A percentile compares a stretch with the other conserved stretches of the same genome.
These are phyloP conservation scores for Sporothrix variecibatus DNA, from an alignment of 2,329 filamentous ascomycete species.

Conservation along the genomic window DNA sequence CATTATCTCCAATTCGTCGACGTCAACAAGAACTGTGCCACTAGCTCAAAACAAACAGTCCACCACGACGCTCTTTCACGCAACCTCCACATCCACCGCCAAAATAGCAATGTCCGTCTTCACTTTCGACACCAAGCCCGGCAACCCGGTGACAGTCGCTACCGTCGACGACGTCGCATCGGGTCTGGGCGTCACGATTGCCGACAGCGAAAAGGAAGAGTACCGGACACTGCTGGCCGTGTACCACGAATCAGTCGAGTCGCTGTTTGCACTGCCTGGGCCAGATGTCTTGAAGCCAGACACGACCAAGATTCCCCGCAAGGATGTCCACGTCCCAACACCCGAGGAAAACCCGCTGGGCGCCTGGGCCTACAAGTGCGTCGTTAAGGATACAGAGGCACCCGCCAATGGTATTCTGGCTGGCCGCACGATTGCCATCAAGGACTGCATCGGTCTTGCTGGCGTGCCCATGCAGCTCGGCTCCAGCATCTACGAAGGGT, in stretches of 20 bases:
- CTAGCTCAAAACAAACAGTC: too few species aligned
- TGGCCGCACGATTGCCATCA: background rate
- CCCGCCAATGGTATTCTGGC: background rate
- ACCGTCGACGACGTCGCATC: background rate
- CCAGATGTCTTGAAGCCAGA: background rate
- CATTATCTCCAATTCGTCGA: background rate
- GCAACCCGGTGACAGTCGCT: background rate
- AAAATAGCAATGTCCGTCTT: background rate
- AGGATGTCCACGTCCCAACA: background rate
- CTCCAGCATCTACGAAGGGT: background rate
- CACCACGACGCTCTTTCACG: too few species aligned
- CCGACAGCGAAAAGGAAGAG: conserved; percentile 12
- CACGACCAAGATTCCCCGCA: background rate
- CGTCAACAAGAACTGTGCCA: background rate
- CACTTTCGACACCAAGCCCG: background rate
- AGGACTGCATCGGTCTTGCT: conserved; percentile 11
- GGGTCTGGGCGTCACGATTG: background rate
- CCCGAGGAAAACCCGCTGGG: background rate
- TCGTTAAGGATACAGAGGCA: background rate
- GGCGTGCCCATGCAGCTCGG: conserved; percentile 14
- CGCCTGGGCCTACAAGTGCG: background rate
- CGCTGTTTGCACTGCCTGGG: background rate
- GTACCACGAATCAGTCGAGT: conserved; percentile 11
- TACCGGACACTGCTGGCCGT: conserved; percentile 13
- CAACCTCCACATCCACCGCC: background rate